Conservation (phyloP, 2,329 filamentous ascomycete species). For the Harringtonia aguacate region DNA sequence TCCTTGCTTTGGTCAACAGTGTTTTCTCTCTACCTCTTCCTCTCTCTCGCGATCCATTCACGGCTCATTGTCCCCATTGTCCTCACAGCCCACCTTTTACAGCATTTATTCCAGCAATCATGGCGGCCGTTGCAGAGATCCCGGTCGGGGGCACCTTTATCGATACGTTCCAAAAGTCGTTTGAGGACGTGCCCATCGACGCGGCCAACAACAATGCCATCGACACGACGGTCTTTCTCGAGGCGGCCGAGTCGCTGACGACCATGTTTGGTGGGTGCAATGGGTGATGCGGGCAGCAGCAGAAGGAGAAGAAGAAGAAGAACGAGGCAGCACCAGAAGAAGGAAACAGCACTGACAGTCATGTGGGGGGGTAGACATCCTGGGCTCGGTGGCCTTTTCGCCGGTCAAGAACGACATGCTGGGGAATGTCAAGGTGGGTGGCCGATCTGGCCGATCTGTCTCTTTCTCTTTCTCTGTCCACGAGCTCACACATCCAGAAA, state of each 20-base stretch:
- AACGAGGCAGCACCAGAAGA: no score
- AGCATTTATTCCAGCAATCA: constrained; percentile 18
- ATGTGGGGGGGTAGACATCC: constrained; percentile 34
- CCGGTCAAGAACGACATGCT: constrained; percentile 87
- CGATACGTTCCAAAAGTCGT: constrained; percentile 74
- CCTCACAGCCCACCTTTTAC: not conserved
- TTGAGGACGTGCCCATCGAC: constrained; percentile 71
- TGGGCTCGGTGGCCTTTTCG: constrained; percentile 66
- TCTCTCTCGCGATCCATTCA: not conserved
- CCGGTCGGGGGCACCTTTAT: constrained; percentile 70
- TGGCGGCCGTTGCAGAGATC: constrained; percentile 38
- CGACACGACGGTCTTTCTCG: constrained; percentile 76
- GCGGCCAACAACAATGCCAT: constrained; percentile 65
- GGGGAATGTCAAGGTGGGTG: constrained; percentile 77
- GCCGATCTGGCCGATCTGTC: not conserved
- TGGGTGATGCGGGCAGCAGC: no score
- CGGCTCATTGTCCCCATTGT: not conserved
- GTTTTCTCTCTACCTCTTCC: not conserved
- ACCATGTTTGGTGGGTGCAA: constrained; percentile 66
- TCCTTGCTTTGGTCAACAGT: not conserved
- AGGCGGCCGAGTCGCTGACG: constrained; percentile 77
- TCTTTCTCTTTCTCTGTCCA: not conserved
- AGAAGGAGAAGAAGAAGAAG: no score
- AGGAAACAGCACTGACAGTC: no score
- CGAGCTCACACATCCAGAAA: constrained; percentile 49